Evolutionary conservation across 345 rosid species (phyloP), one percentile per base, ranked within the genome.

Genomic region (Erodium maritimum): DNA sequence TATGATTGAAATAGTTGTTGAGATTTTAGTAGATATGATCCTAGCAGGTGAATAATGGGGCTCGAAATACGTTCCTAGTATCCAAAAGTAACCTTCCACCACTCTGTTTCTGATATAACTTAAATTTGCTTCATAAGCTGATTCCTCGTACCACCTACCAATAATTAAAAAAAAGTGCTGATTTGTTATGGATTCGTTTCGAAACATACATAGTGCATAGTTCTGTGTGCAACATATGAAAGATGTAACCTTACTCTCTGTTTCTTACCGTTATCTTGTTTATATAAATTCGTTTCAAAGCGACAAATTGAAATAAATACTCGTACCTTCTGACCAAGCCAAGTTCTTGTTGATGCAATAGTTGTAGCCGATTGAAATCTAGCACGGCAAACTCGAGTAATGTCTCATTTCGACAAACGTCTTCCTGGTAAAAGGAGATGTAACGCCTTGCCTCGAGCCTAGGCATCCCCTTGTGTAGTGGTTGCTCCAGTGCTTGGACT

Each of bases 71-170:
- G 48, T 37, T 33, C 56, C 60, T 19, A 57, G 4, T 0, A 52
- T 61, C 66, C 55, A 61, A 22, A 61, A 61, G n/a, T 56, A 57
- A 10, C 65, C 21, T 48, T 54, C 60, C 23, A 69, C 68, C 0
- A 62, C 17, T 61, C 67, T 54, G 2, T 73, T 61, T 61, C 77
- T 65, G 7, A 54, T 56, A 17, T 54, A 54, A 20, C 52, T 45
- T 17, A 68, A 19, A 4, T n/a, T 58, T 61, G 0, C 25, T 12
- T 5, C 5, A 56, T 3, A 64, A 17, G 1, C 60, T 21, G 17
- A 34, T 0, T 61, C 55, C 45, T 64, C 55, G 50, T 63, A 69
- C 67, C 70, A 68, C 23, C 77, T 68, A 50, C 14, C 0, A 18
- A 2, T 3, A 5, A 23, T 9, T 17, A n/a, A n/a, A n/a, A n/a